These are phyloP conservation scores for Amanita pseudoporphyria DNA, from an alignment of 768 basidiomycete genomes.

Conservation along the genomic window DNA sequence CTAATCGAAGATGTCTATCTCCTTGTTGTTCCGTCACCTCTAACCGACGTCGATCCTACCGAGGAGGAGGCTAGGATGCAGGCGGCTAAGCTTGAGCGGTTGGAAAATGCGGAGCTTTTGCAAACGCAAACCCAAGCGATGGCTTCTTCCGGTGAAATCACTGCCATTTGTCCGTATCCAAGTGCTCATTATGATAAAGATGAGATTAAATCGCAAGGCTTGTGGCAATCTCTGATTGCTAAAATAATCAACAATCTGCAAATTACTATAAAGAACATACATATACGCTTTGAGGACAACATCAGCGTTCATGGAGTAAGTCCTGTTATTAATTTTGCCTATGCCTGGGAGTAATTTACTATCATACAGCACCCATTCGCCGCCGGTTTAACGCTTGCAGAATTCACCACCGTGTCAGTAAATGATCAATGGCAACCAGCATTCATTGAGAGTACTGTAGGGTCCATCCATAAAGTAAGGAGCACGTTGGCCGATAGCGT, in stretches of 20 bases:
- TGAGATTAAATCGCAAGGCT: slow-evolving; percentile 73
- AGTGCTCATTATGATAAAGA: slow-evolving; percentile 19
- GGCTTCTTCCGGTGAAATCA: slow-evolving; percentile 31
- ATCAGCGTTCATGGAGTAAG: slow-evolving; percentile 87
- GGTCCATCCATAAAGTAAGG: slow-evolving; percentile 81
- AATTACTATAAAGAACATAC: slow-evolving; percentile 91
- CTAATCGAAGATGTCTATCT: slow-evolving; percentile 92
- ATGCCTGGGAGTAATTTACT: not conserved
- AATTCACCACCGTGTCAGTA: slow-evolving; percentile 85
- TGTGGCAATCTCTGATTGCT: slow-evolving; percentile 71
- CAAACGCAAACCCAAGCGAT: slow-evolving; percentile 56
- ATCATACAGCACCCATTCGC: slow-evolving; percentile 81
- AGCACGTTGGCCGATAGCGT: not conserved
- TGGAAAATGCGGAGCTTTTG: slow-evolving; percentile 81
- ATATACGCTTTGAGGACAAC: slow-evolving; percentile 93
- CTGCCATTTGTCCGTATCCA: not conserved
- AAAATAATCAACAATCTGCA: slow-evolving; percentile 96
- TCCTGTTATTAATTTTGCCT: slow-evolving; percentile 8
- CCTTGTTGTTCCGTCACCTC: slow-evolving; percentile 76
- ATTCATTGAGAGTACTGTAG: slow-evolving; percentile 84
- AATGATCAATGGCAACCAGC: slow-evolving; percentile 81
- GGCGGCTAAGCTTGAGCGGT: slow-evolving; percentile 79
- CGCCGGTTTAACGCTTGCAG: slow-evolving; percentile 78
- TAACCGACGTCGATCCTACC: slow-evolving; percentile 58
- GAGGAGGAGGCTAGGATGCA: slow-evolving; percentile 82